Evolutionary conservation across 495 filamentous ascomycete genomes (phyloP), one percentile per base, ranked within the genome.

Genomic region (Thozetella sp.): DNA sequence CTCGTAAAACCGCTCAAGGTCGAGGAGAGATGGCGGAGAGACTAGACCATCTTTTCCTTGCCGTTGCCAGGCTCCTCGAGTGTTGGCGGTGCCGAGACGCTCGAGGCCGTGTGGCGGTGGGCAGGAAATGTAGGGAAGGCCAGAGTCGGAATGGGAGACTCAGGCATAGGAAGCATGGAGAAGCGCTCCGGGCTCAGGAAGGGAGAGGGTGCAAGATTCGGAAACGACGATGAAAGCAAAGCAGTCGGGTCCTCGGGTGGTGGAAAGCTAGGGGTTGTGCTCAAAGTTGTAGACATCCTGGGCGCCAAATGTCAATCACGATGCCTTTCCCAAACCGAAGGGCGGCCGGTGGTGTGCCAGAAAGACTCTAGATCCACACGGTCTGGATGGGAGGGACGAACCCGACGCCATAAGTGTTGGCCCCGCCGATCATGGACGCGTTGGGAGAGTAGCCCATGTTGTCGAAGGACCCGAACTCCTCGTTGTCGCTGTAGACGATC

Each of bases 301-400:
- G 71, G 74, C 60, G 74, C 59, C 64, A 77, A 65, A 48, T 67
- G 77, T 82, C 71, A 82, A 80, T 79, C 68, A 77, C 58, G 69
- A 71, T 72, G 70, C 66, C 69, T 66, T 65, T 67, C 62, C 66
- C 60, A 63, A 61, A 62, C 61, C 67, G 69, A 67, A 59, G 53
- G 65, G 62, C 65, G 64, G 66, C 63, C 75, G 61, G 66, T 67
- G 71, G 64, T 71, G 59, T 63, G 61, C 61, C 69, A 65, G 71
- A 56, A n/a, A 52, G 60, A 69, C 59, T 66, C 73, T 76, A 81
- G 70, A 76, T 76, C 78, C 78, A 82, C 71, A 79, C 75, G 59
- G 76, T 68, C 73, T 80, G 78, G 73, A 76, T 72, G 75, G 80
- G 80, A 80, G 76, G 65, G 71, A 83, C 80, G 76, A 80, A 82